Evolutionary conservation across 768 basidiomycete genomes (phyloP).

Genomic region (Cyathus striatus): DNA sequence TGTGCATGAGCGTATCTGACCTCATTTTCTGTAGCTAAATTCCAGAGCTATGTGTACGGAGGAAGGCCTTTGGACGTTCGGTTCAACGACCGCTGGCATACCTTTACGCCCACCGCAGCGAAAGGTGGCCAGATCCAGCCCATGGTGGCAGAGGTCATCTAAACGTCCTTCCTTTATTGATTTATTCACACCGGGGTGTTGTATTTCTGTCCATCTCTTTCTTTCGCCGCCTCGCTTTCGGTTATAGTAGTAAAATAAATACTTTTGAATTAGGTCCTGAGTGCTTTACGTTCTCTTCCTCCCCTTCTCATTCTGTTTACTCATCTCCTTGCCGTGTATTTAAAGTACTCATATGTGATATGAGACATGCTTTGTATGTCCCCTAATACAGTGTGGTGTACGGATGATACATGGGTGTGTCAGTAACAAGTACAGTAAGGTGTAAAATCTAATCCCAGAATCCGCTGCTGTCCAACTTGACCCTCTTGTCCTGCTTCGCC

Average conservation of each 20-base stretch:
- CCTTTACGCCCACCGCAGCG: constrained; percentile 83
- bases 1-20: not conserved
- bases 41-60: constrained; percentile 94
- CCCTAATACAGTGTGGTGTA: no score
- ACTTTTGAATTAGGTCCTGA: not conserved
- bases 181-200: not conserved
- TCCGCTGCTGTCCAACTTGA: constrained; percentile 55
- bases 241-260: not conserved
- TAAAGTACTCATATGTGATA: no score
- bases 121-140: constrained; percentile 76
- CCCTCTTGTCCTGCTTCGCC: constrained; percentile 69
- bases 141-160: constrained; percentile 52
- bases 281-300: no score
- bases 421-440: no score
- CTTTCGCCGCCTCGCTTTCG: not conserved
- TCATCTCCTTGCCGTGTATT: no score
- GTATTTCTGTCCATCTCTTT: not conserved
- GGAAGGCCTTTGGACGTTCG: constrained; percentile 88
- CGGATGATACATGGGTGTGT: no score
- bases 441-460: constrained; percentile 56
- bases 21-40: constrained; percentile 57
- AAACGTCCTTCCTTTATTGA: constrained; percentile 2
- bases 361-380: no score
- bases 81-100: constrained; percentile 95
- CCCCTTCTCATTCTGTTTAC: not conserved